Evolutionary conservation across 164 flowering plant genomes (phyloP).

Genomic region (Vitis rupestris): DNA sequence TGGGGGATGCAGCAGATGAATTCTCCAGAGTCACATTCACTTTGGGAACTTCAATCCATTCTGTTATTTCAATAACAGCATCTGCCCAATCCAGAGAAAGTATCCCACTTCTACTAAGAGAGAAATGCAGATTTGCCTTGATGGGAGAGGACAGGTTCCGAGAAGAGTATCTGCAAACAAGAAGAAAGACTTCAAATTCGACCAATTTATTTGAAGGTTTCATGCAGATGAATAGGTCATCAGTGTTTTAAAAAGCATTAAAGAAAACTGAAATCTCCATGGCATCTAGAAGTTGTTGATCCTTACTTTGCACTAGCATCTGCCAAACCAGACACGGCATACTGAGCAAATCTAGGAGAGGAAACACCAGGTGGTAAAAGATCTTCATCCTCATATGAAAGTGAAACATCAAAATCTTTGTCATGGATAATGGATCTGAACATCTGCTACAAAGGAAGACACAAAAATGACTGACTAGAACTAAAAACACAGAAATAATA

Average conservation of each 20-base stretch:
- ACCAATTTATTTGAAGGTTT: not conserved
- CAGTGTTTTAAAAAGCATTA: not conserved
- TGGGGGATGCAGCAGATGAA: constrained; percentile 46
- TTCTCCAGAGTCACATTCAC: constrained; percentile 75
- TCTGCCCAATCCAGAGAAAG: constrained; percentile 90
- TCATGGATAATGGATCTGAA: constrained; percentile 71
- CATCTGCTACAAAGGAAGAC: constrained; percentile 48
- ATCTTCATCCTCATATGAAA: constrained; percentile 70
- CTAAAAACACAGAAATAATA: not conserved
- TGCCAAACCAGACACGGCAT: constrained; percentile 75
- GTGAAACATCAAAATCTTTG: constrained; percentile 91
- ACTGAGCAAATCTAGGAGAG: constrained; percentile 67
- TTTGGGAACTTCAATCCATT: constrained; percentile 94
- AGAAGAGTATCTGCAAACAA: constrained; percentile 64
- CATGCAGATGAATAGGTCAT: not conserved
- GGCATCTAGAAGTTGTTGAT: constrained; percentile 4
- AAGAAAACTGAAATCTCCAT: constrained; percentile 1
- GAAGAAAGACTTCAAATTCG: not conserved
- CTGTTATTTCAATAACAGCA: constrained; percentile 86
- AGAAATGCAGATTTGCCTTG: constrained; percentile 88
- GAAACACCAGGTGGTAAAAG: constrained; percentile 77
- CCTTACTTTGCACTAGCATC: constrained; percentile 86
- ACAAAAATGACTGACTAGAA: constrained; percentile 8
- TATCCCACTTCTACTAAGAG: constrained; percentile 89
- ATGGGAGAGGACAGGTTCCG: constrained; percentile 92